phyloP scores from a whole-genome alignment of 2,329 filamentous ascomycete genomes.

The Pseudogymnoascus verrucosus region DNA sequence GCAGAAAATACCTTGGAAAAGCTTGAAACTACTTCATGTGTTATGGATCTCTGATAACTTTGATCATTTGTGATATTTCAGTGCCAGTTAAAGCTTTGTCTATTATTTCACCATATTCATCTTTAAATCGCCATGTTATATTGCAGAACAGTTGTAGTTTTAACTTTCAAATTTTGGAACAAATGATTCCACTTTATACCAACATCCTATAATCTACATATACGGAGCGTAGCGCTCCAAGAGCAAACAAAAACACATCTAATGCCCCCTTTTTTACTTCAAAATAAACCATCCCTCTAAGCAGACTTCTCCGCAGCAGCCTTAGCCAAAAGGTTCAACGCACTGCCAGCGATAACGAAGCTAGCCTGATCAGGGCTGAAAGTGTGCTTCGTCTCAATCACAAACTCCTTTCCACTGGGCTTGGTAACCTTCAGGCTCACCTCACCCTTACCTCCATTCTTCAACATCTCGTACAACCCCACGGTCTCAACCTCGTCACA shows the following conservation, averaged over 20 bases:
- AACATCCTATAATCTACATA: conserved; percentile 3
- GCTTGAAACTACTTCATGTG: background rate
- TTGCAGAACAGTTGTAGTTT: background rate
- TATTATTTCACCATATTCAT: background rate
- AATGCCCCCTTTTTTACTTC: background rate
- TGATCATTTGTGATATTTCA: background rate
- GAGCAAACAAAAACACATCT: background rate
- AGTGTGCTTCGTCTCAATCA: conserved; percentile 76
- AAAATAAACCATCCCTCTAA: conserved; percentile 2
- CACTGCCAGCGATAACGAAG: conserved; percentile 90
- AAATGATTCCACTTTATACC: background rate
- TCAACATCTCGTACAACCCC: conserved; percentile 75
- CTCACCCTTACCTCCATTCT: conserved; percentile 67
- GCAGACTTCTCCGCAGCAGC: conserved; percentile 8
- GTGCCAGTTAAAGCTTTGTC: background rate
- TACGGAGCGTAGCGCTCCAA: background rate
- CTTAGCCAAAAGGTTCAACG: conserved; percentile 81
- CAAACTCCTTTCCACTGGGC: conserved; percentile 54
- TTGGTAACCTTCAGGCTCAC: conserved; percentile 62
- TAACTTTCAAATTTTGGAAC: background rate
- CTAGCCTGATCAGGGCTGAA: conserved; percentile 83
- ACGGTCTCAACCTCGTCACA: conserved; percentile 78
- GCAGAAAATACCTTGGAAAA: background rate
- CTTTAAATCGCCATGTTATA: background rate
- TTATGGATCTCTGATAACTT: background rate